phyloP scores from a whole-genome alignment of 306 rosid genomes.

The Ochetophila trinervis region DNA sequence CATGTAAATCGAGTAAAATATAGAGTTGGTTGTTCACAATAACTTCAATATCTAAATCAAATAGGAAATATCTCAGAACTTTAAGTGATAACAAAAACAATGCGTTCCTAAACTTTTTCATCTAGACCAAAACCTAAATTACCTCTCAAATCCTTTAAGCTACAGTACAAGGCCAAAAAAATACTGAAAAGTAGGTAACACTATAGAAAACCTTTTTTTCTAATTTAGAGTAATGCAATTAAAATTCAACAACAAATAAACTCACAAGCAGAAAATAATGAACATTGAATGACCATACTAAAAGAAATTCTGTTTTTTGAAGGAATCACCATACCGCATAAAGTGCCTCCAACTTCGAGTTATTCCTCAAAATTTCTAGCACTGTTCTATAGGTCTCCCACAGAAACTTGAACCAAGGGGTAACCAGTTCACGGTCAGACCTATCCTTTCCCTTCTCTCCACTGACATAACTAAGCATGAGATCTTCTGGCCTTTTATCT shows the following conservation, averaged over 20 bases:
- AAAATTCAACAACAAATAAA: too few relatives aligned
- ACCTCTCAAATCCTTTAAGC: background rate
- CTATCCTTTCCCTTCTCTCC: constrained; percentile 97
- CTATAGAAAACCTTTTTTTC: background rate
- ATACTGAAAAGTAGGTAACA: background rate
- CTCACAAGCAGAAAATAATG: background rate
- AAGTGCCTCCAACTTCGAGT: constrained; percentile 88
- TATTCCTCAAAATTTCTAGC: constrained; percentile 90
- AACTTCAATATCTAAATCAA: background rate
- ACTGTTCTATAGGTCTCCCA: constrained; percentile 99
- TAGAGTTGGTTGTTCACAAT: background rate
- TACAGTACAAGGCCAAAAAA: background rate
- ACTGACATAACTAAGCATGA: constrained; percentile 93
- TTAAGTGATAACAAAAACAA: background rate
- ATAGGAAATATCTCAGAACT: background rate
- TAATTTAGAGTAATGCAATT: background rate
- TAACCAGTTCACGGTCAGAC: constrained; percentile 89
- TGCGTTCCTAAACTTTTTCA: background rate
- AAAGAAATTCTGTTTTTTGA: background rate
- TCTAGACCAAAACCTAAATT: constrained; percentile 4
- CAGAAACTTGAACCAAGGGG: constrained; percentile 95
- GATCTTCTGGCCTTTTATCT: constrained; percentile 91
- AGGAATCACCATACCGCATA: constrained; percentile 64
- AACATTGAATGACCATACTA: background rate
- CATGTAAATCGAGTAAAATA: background rate